phyloP scores from a whole-genome alignment of 1,139 yeast species.

The Pichia sp. region DNA sequence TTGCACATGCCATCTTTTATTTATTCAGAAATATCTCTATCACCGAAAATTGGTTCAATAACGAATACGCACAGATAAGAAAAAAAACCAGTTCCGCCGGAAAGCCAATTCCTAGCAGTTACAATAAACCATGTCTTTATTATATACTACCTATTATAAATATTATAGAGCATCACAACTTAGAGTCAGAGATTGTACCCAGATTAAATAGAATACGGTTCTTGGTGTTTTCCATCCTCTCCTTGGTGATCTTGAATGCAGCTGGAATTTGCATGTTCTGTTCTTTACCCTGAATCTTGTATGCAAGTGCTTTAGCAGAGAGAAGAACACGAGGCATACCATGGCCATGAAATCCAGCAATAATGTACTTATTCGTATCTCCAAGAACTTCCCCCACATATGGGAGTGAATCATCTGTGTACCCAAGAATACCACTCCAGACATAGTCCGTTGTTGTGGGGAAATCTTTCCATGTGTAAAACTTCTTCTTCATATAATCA shows the following conservation, averaged over 20 bases:
- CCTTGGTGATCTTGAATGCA: constrained; percentile 17
- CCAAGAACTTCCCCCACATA: constrained; percentile 24
- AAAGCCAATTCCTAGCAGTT: too few relatives aligned
- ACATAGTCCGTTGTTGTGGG: constrained; percentile 15
- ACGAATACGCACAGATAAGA: too few relatives aligned
- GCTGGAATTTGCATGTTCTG: constrained; percentile 18
- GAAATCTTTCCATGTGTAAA: constrained; percentile 25
- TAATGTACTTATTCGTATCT: constrained; percentile 22
- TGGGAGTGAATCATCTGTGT: constrained; percentile 24
- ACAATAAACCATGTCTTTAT: too few relatives aligned
- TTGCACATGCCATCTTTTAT: too few relatives aligned
- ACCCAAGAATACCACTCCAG: constrained; percentile 28
- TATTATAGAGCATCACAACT: background rate
- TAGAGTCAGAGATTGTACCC: constrained; percentile 8
- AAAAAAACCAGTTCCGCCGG: too few relatives aligned
- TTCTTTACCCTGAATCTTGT: constrained; percentile 13
- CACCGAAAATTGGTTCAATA: too few relatives aligned
- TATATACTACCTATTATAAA: too few relatives aligned
- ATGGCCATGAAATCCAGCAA: constrained; percentile 30
- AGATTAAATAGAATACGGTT: constrained; percentile 15
- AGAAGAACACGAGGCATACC: constrained; percentile 27
- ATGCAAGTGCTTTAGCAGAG: constrained; percentile 22
- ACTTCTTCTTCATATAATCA: constrained; percentile 23
- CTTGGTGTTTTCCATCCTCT: constrained; percentile 15
- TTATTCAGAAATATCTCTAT: too few relatives aligned